Evolutionary conservation across 2,329 filamentous ascomycete genomes (phyloP).

Genomic region (Colletotrichum godetiae): DNA sequence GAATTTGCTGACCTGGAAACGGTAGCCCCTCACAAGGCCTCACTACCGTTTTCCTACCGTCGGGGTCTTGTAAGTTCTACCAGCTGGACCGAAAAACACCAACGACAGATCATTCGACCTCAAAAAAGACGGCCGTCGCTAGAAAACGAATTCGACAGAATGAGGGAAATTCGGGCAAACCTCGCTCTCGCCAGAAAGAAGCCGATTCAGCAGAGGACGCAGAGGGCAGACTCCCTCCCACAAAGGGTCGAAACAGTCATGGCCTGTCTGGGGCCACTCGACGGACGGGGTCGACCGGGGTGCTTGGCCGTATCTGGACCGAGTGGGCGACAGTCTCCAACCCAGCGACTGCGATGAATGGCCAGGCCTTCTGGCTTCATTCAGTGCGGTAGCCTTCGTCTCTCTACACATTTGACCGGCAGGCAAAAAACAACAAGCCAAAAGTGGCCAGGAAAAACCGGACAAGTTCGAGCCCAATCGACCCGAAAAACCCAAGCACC

Average conservation of each 20-base stretch:
- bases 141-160: background rate
- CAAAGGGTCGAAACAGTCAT: conserved; percentile 25
- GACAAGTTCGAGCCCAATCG: conserved; percentile 11
- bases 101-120: background rate
- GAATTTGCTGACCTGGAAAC: conserved; percentile 11
- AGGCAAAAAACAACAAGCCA: background rate
- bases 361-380: conserved; percentile 14
- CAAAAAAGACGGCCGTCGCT: background rate
- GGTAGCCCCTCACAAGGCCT: conserved; percentile 6
- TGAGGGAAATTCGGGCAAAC: background rate
- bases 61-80: conserved; percentile 20
- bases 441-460: background rate
- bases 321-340: conserved; percentile 7
- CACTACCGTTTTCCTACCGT: conserved; percentile 18
- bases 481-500: conserved; percentile 7
- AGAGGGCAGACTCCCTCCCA: conserved; percentile 20
- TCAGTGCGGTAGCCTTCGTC: background rate
- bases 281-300: conserved; percentile 29
- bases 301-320: conserved; percentile 18
- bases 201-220: background rate
- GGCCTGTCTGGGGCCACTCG: conserved; percentile 15
- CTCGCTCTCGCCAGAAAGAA: background rate
- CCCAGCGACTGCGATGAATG: conserved; percentile 8
- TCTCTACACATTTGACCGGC: background rate
- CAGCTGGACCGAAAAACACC: background rate